These are phyloP conservation scores for Fusarium sp. DNA, from an alignment of 2,329 filamentous ascomycete genomes.

Conservation along the genomic window DNA sequence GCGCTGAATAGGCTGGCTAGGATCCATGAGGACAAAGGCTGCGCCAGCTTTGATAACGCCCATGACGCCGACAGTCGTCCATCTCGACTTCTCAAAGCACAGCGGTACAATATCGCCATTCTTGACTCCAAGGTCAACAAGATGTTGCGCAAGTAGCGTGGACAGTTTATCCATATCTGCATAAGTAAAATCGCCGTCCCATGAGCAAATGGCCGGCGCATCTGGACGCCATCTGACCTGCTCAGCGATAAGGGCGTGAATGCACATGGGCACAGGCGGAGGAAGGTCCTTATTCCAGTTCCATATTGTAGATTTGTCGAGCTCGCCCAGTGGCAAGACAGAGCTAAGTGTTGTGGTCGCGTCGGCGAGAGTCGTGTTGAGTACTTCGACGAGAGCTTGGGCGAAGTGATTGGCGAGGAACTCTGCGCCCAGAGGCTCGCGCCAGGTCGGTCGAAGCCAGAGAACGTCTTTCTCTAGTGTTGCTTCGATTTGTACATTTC, in stretches of 20 bases:
- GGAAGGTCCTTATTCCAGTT: conserved; percentile 46
- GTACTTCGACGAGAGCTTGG: conserved; percentile 40
- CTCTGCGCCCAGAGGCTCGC: conserved; percentile 44
- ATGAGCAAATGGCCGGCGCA: conserved; percentile 49
- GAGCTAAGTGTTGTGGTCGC: conserved; percentile 26
- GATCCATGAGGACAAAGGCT: conserved; percentile 52
- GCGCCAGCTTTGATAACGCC: conserved; percentile 53
- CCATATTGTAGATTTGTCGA: conserved; percentile 45
- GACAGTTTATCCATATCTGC: conserved; percentile 43
- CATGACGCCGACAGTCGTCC: conserved; percentile 50
- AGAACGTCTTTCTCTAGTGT: conserved; percentile 33
- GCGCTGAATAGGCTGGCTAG: conserved; percentile 44
- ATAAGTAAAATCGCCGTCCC: conserved; percentile 52
- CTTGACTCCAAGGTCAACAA: conserved; percentile 42
- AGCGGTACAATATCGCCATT: conserved; percentile 49
- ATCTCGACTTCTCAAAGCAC: conserved; percentile 52
- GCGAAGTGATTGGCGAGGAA: conserved; percentile 45
- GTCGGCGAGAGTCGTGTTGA: conserved; percentile 42
- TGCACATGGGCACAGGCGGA: conserved; percentile 29
- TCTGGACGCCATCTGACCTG: conserved; percentile 43
- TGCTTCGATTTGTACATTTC: conserved; percentile 45
- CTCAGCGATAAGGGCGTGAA: conserved; percentile 46
- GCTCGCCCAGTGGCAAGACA: conserved; percentile 38
- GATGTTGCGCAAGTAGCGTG: conserved; percentile 44
- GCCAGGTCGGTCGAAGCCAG: conserved; percentile 42